A percentile compares a stretch with the other conserved stretches of the same genome.
phyloP scores from a whole-genome alignment of 495 filamentous ascomycete species.

The Pseudoneurospora amorphoporcata region DNA sequence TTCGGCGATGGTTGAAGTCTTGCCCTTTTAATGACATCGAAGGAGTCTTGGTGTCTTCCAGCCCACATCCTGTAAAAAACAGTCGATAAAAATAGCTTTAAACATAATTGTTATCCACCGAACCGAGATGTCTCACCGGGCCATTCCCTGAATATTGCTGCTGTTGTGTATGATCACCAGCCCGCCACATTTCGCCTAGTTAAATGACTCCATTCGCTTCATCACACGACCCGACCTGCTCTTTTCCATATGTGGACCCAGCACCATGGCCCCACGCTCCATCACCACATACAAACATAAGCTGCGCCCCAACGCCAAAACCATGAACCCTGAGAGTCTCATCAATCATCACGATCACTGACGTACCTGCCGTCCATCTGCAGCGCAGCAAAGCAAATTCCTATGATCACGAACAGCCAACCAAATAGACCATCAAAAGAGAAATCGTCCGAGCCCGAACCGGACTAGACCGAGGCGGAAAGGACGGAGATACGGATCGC shows the following conservation, averaged over 20 bases:
- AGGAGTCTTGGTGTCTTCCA: neutral
- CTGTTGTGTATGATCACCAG: neutral
- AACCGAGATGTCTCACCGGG: neutral
- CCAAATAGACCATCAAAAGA: neutral
- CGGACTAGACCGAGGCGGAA: neutral
- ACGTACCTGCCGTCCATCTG: neutral
- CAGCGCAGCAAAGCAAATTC: neutral
- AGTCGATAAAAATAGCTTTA: neutral
- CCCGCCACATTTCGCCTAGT: neutral
- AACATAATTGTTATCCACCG: neutral
- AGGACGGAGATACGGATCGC: neutral
- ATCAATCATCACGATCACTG: neutral
- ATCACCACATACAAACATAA: neutral
- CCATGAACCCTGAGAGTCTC: neutral
- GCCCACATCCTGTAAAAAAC: neutral
- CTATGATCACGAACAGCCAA: neutral
- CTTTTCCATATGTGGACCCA: neutral
- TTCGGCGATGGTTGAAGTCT: neutral
- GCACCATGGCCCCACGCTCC: neutral
- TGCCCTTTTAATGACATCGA: neutral
- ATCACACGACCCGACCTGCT: neutral
- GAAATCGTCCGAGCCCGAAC: neutral
- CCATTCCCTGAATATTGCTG: neutral
- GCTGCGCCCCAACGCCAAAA: neutral
- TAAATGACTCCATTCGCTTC: neutral